Evolutionary conservation across 1,139 yeast genomes (phyloP).

Genomic region (Nematodospora anomalae): DNA sequence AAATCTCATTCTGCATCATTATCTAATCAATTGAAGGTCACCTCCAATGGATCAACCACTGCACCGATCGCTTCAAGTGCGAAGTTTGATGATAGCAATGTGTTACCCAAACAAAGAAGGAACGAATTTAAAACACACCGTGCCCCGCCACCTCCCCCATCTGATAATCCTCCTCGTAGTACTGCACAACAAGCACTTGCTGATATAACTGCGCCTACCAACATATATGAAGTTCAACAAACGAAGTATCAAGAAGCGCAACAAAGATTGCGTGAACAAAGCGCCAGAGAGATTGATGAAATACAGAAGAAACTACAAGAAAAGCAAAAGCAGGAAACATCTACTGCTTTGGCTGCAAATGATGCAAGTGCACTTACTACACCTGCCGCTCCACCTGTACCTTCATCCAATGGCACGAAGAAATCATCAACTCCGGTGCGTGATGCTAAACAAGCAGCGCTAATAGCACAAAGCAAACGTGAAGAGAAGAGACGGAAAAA

Average conservation of each 20-base stretch:
- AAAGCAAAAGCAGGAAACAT: conserved; percentile 12
- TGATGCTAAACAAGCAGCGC: conserved; percentile 57
- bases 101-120: conserved; percentile 23
- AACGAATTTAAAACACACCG: conserved; percentile 33
- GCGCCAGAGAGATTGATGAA: conserved; percentile 11
- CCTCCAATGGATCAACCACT: conserved; percentile 34
- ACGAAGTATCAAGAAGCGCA: conserved; percentile 14
- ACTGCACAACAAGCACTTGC: conserved; percentile 17
- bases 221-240: conserved; percentile 11
- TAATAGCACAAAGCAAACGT: conserved; percentile 65
- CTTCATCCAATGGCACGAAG: conserved; percentile 11
- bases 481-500: conserved; percentile 71
- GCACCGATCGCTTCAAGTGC: conserved; percentile 41
- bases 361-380: too few relatives aligned
- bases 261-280: conserved; percentile 14
- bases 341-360: conserved; percentile 1
- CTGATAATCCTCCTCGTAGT: conserved; percentile 13
- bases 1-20: conserved; percentile 46
- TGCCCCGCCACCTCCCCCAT: conserved; percentile 34
- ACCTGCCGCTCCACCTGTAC: conserved; percentile 5
- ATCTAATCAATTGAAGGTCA: conserved; percentile 18
- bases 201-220: conserved; percentile 13
- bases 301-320: conserved; percentile 13
- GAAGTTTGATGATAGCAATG: conserved; percentile 22
- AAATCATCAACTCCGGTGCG: conserved; percentile 37